Evolutionary conservation across 2,329 filamentous ascomycete species (phyloP).

Genomic region (Fusarium continuum): DNA sequence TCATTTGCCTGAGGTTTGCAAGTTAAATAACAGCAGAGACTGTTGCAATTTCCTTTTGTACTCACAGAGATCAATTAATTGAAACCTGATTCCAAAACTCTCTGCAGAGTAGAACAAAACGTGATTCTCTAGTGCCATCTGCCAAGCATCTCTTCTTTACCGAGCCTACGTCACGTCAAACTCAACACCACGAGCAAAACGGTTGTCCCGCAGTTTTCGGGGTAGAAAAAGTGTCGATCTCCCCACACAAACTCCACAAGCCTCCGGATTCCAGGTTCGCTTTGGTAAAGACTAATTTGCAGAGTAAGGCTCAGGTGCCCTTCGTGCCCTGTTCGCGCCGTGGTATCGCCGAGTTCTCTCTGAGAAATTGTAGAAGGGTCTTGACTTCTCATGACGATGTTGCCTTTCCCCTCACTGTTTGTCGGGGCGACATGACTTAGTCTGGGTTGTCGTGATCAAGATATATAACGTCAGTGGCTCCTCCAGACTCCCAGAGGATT

Average conservation of each 20-base stretch:
- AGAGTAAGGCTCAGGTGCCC: neutral
- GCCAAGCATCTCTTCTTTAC: slow-evolving; percentile 20
- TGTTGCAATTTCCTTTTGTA: too few species aligned
- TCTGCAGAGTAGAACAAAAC: neutral
- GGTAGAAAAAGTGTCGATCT: slow-evolving; percentile 27
- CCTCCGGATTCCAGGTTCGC: slow-evolving; percentile 30
- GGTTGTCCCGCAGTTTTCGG: slow-evolving; percentile 7
- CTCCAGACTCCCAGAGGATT: too few species aligned
- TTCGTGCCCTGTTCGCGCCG: slow-evolving; percentile 16
- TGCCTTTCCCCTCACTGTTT: slow-evolving; percentile 17
- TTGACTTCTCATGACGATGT: slow-evolving; percentile 24
- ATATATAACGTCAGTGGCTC: slow-evolving; percentile 25
- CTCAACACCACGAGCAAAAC: slow-evolving; percentile 17
- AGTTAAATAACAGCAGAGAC: too few species aligned
- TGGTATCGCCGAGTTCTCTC: slow-evolving; percentile 27
- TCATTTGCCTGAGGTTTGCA: too few species aligned
- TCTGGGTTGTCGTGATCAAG: neutral
- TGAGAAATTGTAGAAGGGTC: neutral
- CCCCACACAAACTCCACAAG: slow-evolving; percentile 35
- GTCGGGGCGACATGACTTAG: slow-evolving; percentile 22
- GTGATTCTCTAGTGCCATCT: slow-evolving; percentile 9
- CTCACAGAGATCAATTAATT: neutral
- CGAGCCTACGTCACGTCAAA: slow-evolving; percentile 26
- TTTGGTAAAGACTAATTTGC: slow-evolving; percentile 19
- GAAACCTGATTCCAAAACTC: neutral